Evolutionary conservation across 495 filamentous ascomycete species (phyloP), one percentile per base, ranked within the genome.

Genomic region (Cercophora scortea): DNA sequence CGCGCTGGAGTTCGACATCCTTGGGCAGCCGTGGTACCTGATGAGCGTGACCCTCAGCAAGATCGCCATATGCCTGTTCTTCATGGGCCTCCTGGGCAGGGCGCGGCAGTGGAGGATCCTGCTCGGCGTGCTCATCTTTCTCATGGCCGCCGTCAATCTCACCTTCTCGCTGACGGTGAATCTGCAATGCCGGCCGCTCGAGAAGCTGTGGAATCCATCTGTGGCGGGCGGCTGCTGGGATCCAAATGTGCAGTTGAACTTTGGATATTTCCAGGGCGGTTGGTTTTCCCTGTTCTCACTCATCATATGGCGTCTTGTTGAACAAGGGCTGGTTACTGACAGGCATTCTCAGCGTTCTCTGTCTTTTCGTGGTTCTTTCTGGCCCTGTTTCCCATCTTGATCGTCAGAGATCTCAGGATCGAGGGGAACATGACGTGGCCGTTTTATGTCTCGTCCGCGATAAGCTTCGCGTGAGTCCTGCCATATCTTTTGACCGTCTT

Each of bases 201-300:
- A 64, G 49, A 68, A 64, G 55, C 48, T 66, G 13, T 71, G 68
- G 68, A 54, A 61, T 6, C 60, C 62, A 5, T 32, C 52, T 0
- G 59, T 61, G 19, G 39, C 48, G 0, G 68, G 68, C 0, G 32
- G 15, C 8, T 71, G 68, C 45, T 68, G 61, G 57, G 55, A 62
- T 43, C 57, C 61, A n/a, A 52, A 40, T 34, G 60, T 68, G 10
- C 64, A 66, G 54, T 39, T 61, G n/a, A 62, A 66, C 46, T 64
- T 71, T 60, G 65, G 65, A 1, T 69, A 65, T 53, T 63, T 61
- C 38, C 68, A 71, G 38, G 68, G 68, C 8, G 64, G 65, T 68
- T 50, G 12, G 64, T 54, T 25, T 32, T 36, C 48, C 15, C 41
- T 15, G 2, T 25, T 25, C 25, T 25, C 25, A 25, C 25, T 25